Evolutionary conservation across 2,329 filamentous ascomycete genomes (phyloP).

Genomic region (Cercospora sesami): DNA sequence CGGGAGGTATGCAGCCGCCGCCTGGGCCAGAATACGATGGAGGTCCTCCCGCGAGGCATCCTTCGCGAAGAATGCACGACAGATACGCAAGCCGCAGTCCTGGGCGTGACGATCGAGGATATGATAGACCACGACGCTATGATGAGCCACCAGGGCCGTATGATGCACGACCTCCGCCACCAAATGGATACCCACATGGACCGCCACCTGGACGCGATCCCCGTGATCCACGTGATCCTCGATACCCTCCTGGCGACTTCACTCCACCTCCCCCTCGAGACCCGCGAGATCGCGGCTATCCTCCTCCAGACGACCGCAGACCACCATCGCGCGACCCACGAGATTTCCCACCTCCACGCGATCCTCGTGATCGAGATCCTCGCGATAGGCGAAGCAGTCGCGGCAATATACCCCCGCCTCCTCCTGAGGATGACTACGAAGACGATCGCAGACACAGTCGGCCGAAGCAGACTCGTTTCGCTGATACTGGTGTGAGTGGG

Average conservation of each 20-base stretch:
- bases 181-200: constrained; percentile 12
- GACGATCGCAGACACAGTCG: constrained; percentile 16
- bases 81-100: constrained; percentile 25
- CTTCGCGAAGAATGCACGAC: constrained; percentile 22
- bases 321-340: constrained; percentile 13
- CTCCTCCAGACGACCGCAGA: constrained; percentile 12
- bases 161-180: constrained; percentile 10
- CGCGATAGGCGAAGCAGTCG: constrained; percentile 18
- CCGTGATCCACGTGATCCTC: constrained; percentile 15
- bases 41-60: constrained; percentile 22
- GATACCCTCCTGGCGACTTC: constrained; percentile 9
- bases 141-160: constrained; percentile 11
- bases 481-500: constrained; percentile 20
- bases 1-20: constrained; percentile 3
- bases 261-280: constrained; percentile 9
- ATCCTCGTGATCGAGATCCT: constrained; percentile 12
- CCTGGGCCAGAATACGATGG: constrained; percentile 20
- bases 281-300: constrained; percentile 11
- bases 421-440: constrained; percentile 18
- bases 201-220: constrained; percentile 10
- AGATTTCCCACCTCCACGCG: constrained; percentile 10
- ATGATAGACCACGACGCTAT: constrained; percentile 19
- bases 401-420: neutral
- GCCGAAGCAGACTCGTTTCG: constrained; percentile 20
- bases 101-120: constrained; percentile 17